Conservation (phyloP, 1,284 basidiomycete genomes). For the Cutaneotrichosporon sp. region DNA sequence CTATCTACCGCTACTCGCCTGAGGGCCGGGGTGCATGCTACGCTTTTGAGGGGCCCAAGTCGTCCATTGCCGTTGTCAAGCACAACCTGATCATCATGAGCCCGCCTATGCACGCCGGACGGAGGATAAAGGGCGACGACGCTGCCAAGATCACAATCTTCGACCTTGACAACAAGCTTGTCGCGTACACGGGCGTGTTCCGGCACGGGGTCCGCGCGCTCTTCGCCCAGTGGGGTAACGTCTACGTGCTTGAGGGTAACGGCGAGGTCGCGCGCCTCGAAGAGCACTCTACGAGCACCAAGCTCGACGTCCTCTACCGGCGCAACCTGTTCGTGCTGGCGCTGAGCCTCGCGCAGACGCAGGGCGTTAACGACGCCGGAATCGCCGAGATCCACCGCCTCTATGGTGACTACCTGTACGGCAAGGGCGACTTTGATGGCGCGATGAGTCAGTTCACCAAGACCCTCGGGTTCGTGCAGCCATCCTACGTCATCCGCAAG, state of each 20-base stretch:
- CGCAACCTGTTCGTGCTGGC: slow-evolving; percentile 74
- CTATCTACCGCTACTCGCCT: slow-evolving; percentile 79
- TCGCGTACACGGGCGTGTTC: slow-evolving; percentile 78
- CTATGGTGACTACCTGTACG: slow-evolving; percentile 89
- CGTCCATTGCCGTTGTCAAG: slow-evolving; percentile 63
- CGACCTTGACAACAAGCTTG: slow-evolving; percentile 88
- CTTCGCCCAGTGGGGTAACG: slow-evolving; percentile 72
- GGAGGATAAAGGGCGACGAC: slow-evolving; percentile 52
- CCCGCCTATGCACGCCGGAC: slow-evolving; percentile 65
- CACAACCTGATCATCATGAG: slow-evolving; percentile 88
- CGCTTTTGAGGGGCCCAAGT: slow-evolving; percentile 73
- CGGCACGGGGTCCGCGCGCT: slow-evolving; percentile 75
- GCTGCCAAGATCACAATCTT: slow-evolving; percentile 85
- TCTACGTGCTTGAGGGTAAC: slow-evolving; percentile 73
- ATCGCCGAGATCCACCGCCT: slow-evolving; percentile 82
- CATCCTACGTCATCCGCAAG: slow-evolving; percentile 97
- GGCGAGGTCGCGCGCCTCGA: slow-evolving; percentile 71
- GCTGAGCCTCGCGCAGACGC: slow-evolving; percentile 67
- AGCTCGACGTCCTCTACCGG: slow-evolving; percentile 77
- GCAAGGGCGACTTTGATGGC: slow-evolving; percentile 86
- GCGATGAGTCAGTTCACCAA: slow-evolving; percentile 89
- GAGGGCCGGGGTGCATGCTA: slow-evolving; percentile 82
- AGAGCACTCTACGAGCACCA: slow-evolving; percentile 74
- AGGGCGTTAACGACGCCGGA: slow-evolving; percentile 66
- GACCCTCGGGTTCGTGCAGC: slow-evolving; percentile 84